Evolutionary conservation across 768 basidiomycete genomes (phyloP).

Genomic region (Suillus tomentosus): DNA sequence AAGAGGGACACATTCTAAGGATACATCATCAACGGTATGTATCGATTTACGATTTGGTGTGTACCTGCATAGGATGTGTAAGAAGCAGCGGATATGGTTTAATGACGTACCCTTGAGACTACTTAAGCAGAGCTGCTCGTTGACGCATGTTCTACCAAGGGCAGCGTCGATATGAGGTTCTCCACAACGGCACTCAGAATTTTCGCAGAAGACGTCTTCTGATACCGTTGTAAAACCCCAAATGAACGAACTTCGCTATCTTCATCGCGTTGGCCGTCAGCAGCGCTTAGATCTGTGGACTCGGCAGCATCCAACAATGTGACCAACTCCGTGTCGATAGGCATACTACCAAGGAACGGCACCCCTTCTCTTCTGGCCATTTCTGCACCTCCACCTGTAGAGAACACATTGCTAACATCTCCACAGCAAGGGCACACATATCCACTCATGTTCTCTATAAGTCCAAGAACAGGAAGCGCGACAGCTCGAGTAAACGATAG

Average conservation of each 20-base stretch:
- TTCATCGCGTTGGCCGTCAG: conserved; percentile 21
- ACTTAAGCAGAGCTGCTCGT: neutral
- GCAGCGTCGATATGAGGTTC: conserved; percentile 39
- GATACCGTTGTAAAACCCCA: conserved; percentile 61
- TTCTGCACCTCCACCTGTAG: conserved; percentile 88
- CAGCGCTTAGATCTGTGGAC: conserved; percentile 22
- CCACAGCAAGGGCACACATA: conserved; percentile 98
- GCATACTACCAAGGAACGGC: conserved; percentile 82
- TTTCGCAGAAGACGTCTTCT: conserved; percentile 65
- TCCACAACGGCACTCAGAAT: conserved; percentile 65
- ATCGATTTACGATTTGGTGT: neutral
- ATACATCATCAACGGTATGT: conserved; percentile 6
- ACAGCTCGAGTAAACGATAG: conserved; percentile 93
- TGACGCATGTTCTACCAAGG: conserved; percentile 15
- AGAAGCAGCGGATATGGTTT: neutral
- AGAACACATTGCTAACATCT: conserved; percentile 93
- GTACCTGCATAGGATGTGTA: conserved; percentile 5
- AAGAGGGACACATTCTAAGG: neutral
- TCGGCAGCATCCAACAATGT: conserved; percentile 75
- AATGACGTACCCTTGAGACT: neutral
- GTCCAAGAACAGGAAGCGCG: conserved; percentile 81
- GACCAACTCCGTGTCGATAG: conserved; percentile 92
- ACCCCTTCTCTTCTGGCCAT: conserved; percentile 79
- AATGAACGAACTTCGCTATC: conserved; percentile 39
- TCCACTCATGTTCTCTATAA: conserved; percentile 99